A percentile compares a stretch with the other conserved stretches of the same genome.
These are phyloP conservation scores for Alternaria novae-zelandiae DNA, from an alignment of 2,329 filamentous ascomycete species.

Conservation along the genomic window DNA sequence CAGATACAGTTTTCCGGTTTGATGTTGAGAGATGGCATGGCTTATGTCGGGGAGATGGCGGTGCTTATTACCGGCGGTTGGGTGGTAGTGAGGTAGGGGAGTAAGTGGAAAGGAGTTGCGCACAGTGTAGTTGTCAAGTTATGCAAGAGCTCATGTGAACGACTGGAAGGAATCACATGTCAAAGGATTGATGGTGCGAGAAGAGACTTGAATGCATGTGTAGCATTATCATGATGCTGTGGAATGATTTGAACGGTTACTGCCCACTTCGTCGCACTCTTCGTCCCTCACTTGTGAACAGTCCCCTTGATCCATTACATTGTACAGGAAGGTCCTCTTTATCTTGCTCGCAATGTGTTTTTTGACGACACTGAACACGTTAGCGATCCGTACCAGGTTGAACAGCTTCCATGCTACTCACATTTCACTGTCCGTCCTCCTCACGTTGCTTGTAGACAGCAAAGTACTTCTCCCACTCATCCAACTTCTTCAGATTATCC, in stretches of 20 bases:
- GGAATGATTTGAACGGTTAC: background rate
- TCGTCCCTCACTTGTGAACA: background rate
- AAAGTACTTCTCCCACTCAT: too few species aligned
- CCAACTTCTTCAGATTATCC: too few species aligned
- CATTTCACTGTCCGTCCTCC: background rate
- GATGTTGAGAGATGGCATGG: background rate
- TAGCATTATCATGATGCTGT: background rate
- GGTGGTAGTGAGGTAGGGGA: background rate
- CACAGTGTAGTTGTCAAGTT: background rate
- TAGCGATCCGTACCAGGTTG: background rate
- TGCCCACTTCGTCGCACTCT: background rate
- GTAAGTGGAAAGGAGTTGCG: background rate
- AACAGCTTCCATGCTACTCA: background rate
- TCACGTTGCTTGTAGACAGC: background rate
- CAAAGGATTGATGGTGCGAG: background rate
- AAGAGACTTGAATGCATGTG: background rate
- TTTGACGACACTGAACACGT: background rate
- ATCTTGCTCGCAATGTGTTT: background rate
- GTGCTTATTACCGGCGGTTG: background rate
- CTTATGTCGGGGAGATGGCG: background rate
- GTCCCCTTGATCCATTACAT: background rate
- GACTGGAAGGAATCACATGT: background rate
- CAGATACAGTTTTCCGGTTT: slow-evolving; percentile 5
- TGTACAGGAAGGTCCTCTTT: background rate
- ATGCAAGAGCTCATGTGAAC: background rate